These are phyloP conservation scores for Orbilia brochopaga DNA, from an alignment of 2,329 filamentous ascomycete genomes.

Conservation along the genomic window DNA sequence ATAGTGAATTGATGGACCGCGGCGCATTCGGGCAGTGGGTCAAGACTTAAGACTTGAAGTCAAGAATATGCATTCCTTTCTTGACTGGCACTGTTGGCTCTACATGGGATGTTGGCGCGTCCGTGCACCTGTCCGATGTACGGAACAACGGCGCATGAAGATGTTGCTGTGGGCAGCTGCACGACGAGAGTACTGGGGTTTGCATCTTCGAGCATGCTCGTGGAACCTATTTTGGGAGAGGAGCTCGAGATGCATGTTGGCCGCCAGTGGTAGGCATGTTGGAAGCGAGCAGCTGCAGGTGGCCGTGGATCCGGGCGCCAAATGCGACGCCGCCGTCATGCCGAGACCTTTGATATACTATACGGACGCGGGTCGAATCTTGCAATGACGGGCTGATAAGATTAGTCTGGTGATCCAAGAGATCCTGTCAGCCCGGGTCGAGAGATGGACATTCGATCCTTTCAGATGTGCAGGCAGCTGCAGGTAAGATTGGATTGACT, in stretches of 20 bases:
- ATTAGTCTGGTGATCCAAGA: constrained; percentile 6
- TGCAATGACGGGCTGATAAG: not conserved
- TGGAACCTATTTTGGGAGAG: constrained; percentile 45
- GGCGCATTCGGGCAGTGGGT: too few relatives aligned
- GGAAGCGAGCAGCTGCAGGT: constrained; percentile 42
- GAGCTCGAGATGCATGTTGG: constrained; percentile 10
- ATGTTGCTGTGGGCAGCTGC: not conserved
- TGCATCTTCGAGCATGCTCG: not conserved
- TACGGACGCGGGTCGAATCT: too few relatives aligned
- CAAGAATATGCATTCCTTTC: too few relatives aligned
- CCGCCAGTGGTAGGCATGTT: constrained; percentile 14
- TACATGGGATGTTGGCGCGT: not conserved
- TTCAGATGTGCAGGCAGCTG: not conserved
- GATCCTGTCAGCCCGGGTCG: constrained; percentile 4
- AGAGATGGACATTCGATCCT: not conserved
- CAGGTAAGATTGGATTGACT: not conserved
- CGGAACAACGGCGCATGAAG: not conserved
- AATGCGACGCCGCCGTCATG: constrained; percentile 25
- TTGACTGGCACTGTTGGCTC: too few relatives aligned
- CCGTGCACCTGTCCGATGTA: constrained; percentile 1
- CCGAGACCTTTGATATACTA: too few relatives aligned
- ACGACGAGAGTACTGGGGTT: not conserved
- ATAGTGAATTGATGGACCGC: too few relatives aligned
- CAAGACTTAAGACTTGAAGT: too few relatives aligned
- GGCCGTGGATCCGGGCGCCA: constrained; percentile 26